These are phyloP conservation scores for Porpolomopsis calyptriformis DNA, from an alignment of 768 basidiomycete genomes.

Conservation along the genomic window DNA sequence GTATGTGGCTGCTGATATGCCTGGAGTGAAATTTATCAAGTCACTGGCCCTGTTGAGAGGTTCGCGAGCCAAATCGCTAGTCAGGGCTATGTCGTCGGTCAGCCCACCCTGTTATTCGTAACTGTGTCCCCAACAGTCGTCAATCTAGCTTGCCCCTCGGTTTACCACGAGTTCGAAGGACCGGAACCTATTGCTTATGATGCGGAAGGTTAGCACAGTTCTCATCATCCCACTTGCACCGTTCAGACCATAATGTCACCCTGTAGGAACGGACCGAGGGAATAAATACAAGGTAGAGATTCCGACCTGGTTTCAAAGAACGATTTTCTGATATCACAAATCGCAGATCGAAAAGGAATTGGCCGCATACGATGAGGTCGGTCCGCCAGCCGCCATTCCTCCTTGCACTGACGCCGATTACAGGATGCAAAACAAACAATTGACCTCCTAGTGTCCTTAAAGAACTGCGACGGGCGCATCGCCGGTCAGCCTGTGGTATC, in stretches of 20 bases:
- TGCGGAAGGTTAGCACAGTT: conserved; percentile 46
- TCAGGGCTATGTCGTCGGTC: conserved; percentile 76
- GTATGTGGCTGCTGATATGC: not conserved
- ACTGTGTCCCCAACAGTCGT: not conserved
- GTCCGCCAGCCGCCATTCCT: not conserved
- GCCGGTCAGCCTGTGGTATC: conserved; percentile 41
- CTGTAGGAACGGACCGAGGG: conserved; percentile 76
- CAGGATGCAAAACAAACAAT: conserved; percentile 73
- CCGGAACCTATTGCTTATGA: conserved; percentile 87
- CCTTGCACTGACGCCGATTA: not conserved
- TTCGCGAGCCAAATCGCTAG: conserved; percentile 83
- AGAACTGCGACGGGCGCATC: conserved; percentile 87
- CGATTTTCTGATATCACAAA: not conserved
- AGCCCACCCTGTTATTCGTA: conserved; percentile 14
- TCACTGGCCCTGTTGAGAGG: conserved; percentile 94
- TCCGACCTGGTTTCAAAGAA: not conserved
- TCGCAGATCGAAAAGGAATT: conserved; percentile 80
- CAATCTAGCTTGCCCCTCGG: conserved; percentile 62
- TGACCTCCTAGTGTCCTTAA: conserved; percentile 59
- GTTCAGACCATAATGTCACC: conserved; percentile 9
- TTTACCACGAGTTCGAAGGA: conserved; percentile 88
- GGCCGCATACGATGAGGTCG: conserved; percentile 79
- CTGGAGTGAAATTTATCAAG: conserved; percentile 85
- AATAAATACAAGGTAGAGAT: conserved; percentile 70
- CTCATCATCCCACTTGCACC: conserved; percentile 1